Percentiles rank a stretch among this genome's conserved stretches.
Evolutionary conservation across 805 yeast species (phyloP).

Genomic region (Kockiozyma suomiensis): DNA sequence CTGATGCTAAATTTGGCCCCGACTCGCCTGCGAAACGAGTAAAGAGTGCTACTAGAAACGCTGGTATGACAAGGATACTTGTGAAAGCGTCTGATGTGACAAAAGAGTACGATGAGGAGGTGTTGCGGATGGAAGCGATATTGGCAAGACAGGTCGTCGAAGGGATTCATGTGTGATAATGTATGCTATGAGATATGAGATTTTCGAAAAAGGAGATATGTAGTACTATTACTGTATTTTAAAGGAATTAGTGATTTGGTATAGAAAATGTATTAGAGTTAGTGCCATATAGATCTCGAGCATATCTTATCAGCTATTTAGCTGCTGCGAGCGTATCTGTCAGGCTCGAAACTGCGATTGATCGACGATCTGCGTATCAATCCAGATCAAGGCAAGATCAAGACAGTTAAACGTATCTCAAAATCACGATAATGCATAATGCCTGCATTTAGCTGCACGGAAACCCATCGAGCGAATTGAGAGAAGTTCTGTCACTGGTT

Average conservation of each 20-base stretch:
- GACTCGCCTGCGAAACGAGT: background rate
- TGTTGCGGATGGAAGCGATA: slow-evolving; percentile 26
- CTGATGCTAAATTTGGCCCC: background rate
- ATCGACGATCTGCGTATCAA: background rate
- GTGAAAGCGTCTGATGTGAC: slow-evolving; percentile 25
- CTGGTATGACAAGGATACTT: slow-evolving; percentile 15
- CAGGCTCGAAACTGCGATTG: no score
- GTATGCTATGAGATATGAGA: background rate
- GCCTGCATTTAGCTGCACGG: no score
- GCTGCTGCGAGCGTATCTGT: no score
- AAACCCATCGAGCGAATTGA: no score
- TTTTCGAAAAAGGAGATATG: background rate
- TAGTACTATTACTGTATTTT: no score
- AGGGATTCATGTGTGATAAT: slow-evolving; percentile 1
- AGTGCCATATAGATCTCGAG: no score
- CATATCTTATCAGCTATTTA: no score
- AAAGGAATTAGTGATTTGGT: no score
- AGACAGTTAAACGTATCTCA: background rate
- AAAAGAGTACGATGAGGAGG: slow-evolving; percentile 25
- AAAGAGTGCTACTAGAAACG: background rate
- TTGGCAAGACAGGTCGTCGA: slow-evolving; percentile 15
- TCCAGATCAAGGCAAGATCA: background rate
- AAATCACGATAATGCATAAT: no score
- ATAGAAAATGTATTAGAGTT: no score
- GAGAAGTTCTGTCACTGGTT: no score